Conservation (phyloP, 169 alveolate species). For the Cystoisospora suis region DNA sequence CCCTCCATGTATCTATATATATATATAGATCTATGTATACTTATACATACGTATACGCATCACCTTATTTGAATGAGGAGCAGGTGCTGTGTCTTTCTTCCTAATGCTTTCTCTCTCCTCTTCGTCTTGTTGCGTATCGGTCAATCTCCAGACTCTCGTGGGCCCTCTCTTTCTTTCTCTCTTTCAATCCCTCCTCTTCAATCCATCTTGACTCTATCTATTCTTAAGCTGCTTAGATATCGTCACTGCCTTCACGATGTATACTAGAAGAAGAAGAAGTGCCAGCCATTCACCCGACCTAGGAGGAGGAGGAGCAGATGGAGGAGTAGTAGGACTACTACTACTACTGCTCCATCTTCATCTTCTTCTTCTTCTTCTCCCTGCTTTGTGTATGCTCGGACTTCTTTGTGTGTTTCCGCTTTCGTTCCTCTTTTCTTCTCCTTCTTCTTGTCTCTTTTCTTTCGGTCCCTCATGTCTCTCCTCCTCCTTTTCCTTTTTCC, state of each 20-base stretch:
- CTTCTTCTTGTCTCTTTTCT: background rate
- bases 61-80: background rate
- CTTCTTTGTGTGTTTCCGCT: background rate
- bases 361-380: background rate
- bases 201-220: background rate
- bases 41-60: background rate
- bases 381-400: background rate
- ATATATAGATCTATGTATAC: background rate
- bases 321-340: too few species aligned
- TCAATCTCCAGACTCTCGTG: background rate
- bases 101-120: background rate
- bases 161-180: background rate
- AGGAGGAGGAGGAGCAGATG: too few species aligned
- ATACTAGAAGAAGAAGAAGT: background rate
- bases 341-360: background rate
- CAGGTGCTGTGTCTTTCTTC: background rate
- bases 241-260: background rate
- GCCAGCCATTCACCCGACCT: background rate
- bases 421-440: background rate
- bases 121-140: background rate
- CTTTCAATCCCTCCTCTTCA: background rate
- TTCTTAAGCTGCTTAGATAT: background rate
- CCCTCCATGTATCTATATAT: background rate
- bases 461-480: too few species aligned
- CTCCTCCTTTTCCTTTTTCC: background rate